Conservation (phyloP, 2,329 filamentous ascomycete genomes). For the Nemania serpens region DNA sequence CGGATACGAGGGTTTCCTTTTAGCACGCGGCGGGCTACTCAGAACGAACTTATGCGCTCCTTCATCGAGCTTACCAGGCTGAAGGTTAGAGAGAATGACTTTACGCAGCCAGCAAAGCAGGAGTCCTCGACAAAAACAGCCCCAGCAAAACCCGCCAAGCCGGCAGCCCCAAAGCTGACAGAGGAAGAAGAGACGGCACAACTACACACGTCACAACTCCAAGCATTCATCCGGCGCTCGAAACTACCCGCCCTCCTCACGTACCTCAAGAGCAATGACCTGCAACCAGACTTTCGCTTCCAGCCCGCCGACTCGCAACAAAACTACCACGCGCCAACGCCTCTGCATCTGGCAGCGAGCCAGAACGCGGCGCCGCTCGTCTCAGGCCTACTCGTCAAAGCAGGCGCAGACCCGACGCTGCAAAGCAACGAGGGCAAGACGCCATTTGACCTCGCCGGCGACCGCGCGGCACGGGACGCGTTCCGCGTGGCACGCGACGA, state of each 20-base stretch:
- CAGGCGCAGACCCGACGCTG: conserved; percentile 72
- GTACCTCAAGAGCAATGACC: conserved; percentile 77
- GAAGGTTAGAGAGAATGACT: conserved; percentile 80
- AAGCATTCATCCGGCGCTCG: conserved; percentile 83
- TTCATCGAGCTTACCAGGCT: conserved; percentile 93
- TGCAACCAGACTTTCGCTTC: conserved; percentile 76
- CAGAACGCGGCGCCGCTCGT: conserved; percentile 81
- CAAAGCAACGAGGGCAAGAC: conserved; percentile 78
- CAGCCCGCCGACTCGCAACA: conserved; percentile 67
- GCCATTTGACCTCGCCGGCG: conserved; percentile 84
- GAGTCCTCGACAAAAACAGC: conserved; percentile 45
- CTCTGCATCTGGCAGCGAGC: conserved; percentile 83
- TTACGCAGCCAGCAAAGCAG: conserved; percentile 55
- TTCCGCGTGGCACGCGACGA: conserved; percentile 87
- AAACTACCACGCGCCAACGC: conserved; percentile 80
- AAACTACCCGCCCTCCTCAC: conserved; percentile 86
- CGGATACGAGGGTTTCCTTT: conserved; percentile 90
- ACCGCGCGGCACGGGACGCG: conserved; percentile 83
- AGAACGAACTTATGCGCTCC: conserved; percentile 90
- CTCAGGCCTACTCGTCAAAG: conserved; percentile 74
- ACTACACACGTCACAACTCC: conserved; percentile 86
- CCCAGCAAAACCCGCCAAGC: conserved; percentile 52
- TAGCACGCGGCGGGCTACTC: conserved; percentile 86
- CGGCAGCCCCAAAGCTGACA: conserved; percentile 66
- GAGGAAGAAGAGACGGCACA: conserved; percentile 84